A percentile compares a stretch with the other conserved stretches of the same genome.
Evolutionary conservation across 805 yeast species (phyloP).

Genomic region (Ogataea sp.): DNA sequence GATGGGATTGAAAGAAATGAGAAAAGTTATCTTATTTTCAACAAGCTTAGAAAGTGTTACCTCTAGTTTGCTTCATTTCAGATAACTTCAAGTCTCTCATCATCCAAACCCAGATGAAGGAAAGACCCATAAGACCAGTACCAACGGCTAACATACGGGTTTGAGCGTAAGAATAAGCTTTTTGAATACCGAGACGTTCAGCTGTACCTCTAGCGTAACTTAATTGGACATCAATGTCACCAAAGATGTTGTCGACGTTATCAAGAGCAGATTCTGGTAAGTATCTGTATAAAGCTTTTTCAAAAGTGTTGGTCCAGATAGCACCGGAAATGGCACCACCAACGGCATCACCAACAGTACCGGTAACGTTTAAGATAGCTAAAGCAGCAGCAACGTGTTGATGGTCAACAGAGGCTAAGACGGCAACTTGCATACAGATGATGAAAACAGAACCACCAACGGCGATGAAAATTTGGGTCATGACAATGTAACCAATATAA

Average conservation of each 20-base stretch:
- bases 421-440: constrained; percentile 53
- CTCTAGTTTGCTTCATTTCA: neutral
- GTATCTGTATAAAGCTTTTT: neutral
- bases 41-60: neutral
- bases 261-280: constrained; percentile 29
- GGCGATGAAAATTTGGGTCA: constrained; percentile 49
- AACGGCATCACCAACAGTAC: constrained; percentile 55
- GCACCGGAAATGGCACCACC: constrained; percentile 65
- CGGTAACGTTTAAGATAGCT: constrained; percentile 48
- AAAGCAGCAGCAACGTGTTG: constrained; percentile 57
- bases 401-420: constrained; percentile 51
- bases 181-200: constrained; percentile 48
- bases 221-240: constrained; percentile 41
- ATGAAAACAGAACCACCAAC: constrained; percentile 71
- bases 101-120: neutral
- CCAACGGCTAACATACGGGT: neutral
- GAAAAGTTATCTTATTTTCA: constrained; percentile 8
- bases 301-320: constrained; percentile 54
- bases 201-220: constrained; percentile 57
- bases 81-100: neutral
- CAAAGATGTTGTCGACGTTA: constrained; percentile 26
- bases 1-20: no score
- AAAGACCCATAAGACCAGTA: neutral
- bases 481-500: constrained; percentile 54
- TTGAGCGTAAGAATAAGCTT: constrained; percentile 53